Evolutionary conservation across 345 rosid genomes (phyloP).

Genomic region (Eucalyptus marginata): DNA sequence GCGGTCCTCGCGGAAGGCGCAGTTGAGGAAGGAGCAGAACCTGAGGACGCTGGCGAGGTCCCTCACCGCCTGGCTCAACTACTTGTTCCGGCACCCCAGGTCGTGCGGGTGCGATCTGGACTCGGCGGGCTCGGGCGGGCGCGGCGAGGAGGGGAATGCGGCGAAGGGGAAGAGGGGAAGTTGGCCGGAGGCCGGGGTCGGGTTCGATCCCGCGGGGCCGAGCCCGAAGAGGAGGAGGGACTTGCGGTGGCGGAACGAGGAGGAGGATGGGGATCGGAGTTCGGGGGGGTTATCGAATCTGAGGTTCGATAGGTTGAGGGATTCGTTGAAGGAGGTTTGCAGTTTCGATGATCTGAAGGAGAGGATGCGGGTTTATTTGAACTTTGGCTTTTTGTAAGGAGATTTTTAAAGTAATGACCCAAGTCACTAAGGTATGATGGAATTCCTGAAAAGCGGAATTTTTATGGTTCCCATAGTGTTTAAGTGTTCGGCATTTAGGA

Average conservation of each 20-base stretch:
- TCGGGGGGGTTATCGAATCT: conserved; percentile 18
- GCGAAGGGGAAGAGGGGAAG: conserved; percentile 47
- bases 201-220: conserved; percentile 38
- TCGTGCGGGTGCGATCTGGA: conserved; percentile 47
- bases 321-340: conserved; percentile 61
- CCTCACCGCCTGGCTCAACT: conserved; percentile 83
- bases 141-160: neutral
- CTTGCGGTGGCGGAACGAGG: conserved; percentile 26
- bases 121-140: neutral
- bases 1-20: conserved; percentile 59
- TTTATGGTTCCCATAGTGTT: neutral
- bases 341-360: conserved; percentile 85
- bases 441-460: neutral
- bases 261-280: conserved; percentile 1
- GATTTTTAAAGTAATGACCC: conserved; percentile 50
- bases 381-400: conserved; percentile 56
- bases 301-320: conserved; percentile 21
- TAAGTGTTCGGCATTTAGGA: neutral
- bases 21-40: conserved; percentile 41
- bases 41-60: conserved; percentile 66
- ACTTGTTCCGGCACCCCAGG: conserved; percentile 54
- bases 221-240: conserved; percentile 56
- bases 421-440: conserved; percentile 50
- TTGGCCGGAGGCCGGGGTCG: conserved; percentile 7
- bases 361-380: conserved; percentile 57